These are phyloP conservation scores for Lactifluus echinatus DNA, from an alignment of 768 basidiomycete genomes.

Conservation along the genomic window DNA sequence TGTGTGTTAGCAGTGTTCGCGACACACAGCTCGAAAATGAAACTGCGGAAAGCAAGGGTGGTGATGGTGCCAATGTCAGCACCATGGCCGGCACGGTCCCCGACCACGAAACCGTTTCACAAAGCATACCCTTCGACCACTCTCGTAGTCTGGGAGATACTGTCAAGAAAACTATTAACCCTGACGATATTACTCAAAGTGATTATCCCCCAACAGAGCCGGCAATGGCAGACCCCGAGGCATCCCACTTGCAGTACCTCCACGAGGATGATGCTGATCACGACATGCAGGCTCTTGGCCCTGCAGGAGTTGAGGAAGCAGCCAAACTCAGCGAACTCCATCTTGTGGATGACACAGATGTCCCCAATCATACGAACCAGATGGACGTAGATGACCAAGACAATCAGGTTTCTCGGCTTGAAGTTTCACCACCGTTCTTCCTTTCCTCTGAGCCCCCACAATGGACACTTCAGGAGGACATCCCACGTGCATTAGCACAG, in stretches of 20 bases:
- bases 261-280: slow-evolving; percentile 57
- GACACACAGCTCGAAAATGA: neutral
- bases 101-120: slow-evolving; percentile 31
- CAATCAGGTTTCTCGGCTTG: slow-evolving; percentile 7
- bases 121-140: slow-evolving; percentile 31
- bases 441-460: slow-evolving; percentile 26
- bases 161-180: slow-evolving; percentile 70
- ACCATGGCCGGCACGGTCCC: slow-evolving; percentile 38
- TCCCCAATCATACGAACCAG: slow-evolving; percentile 26
- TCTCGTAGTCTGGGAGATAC: slow-evolving; percentile 79
- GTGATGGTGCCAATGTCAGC: slow-evolving; percentile 32
- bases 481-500: slow-evolving; percentile 43
- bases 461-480: slow-evolving; percentile 25
- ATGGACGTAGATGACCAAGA: slow-evolving; percentile 44
- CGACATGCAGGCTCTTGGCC: slow-evolving; percentile 84
- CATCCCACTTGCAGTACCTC: slow-evolving; percentile 67
- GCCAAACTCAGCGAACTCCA: slow-evolving; percentile 77
- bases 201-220: slow-evolving; percentile 27
- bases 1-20: neutral
- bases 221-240: slow-evolving; percentile 29
- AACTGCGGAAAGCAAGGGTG: slow-evolving; percentile 3
- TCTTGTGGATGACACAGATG: slow-evolving; percentile 52
- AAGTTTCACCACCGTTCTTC: slow-evolving; percentile 20
- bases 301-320: slow-evolving; percentile 75
- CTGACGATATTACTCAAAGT: slow-evolving; percentile 66